These are phyloP conservation scores for Camellia granthamiana DNA, from an alignment of 148 eudicot genomes.

Conservation along the genomic window DNA sequence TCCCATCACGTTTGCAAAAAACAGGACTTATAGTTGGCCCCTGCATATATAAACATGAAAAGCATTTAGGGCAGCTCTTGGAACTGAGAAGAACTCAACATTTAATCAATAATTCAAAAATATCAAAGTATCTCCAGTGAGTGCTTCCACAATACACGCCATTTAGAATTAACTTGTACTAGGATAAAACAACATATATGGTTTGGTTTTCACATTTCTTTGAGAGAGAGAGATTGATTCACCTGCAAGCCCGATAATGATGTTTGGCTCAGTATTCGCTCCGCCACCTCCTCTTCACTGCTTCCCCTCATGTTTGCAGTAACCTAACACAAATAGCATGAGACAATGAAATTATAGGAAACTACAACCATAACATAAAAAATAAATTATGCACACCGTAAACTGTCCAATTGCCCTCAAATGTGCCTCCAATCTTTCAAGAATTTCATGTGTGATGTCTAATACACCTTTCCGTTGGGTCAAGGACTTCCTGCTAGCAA, in stretches of 20 bases:
- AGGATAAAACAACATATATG: background rate
- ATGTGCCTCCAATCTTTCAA: conserved; percentile 96
- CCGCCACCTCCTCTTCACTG: conserved; percentile 87
- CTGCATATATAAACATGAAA: conserved; percentile 37
- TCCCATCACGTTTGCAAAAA: conserved; percentile 69
- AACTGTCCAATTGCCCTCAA: conserved; percentile 75
- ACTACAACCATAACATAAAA: background rate
- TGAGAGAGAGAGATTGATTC: conserved; percentile 11
- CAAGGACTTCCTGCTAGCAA: conserved; percentile 84
- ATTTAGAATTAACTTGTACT: background rate
- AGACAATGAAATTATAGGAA: conserved; percentile 16
- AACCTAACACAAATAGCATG: conserved; percentile 44
- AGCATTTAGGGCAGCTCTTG: conserved; percentile 12
- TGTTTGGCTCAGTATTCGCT: conserved; percentile 67
- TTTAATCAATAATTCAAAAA: background rate
- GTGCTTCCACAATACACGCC: background rate
- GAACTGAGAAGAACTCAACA: conserved; percentile 2
- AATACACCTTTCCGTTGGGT: conserved; percentile 61
- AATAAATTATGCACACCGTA: conserved; percentile 47
- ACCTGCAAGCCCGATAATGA: conserved; percentile 90
- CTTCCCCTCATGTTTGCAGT: conserved; percentile 95
- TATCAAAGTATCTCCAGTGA: background rate
- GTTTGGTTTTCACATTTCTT: background rate
- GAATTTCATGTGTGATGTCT: conserved; percentile 78
- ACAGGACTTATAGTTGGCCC: conserved; percentile 93